Conservation (phyloP, 352 stramenopile species). For the Halophytophthora polymorphica region DNA sequence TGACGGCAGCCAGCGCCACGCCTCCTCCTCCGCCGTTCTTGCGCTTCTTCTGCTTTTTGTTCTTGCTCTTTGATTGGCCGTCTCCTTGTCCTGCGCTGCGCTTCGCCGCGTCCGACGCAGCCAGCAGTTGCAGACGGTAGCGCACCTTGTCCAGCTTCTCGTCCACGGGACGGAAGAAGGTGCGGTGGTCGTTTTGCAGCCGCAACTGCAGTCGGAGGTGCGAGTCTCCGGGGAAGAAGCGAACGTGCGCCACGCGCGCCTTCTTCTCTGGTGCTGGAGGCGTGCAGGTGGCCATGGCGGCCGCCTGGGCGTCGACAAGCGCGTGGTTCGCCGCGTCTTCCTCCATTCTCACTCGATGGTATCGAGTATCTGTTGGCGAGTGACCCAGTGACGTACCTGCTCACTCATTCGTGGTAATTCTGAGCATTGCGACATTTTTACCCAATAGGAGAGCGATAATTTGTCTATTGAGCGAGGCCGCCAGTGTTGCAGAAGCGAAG, state of each 20-base stretch:
- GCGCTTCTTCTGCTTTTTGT: constrained; percentile 18
- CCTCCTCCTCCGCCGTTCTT: constrained; percentile 6
- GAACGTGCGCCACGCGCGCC: constrained; percentile 45
- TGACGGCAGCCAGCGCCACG: constrained; percentile 28
- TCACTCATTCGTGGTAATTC: too few relatives aligned
- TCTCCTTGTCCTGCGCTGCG: not conserved
- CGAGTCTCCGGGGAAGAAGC: constrained; percentile 32
- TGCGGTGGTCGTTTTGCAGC: constrained; percentile 48
- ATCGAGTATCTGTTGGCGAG: too few relatives aligned
- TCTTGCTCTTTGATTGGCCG: constrained; percentile 15
- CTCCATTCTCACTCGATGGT: not conserved
- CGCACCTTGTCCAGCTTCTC: constrained; percentile 60
- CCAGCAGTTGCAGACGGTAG: constrained; percentile 57
- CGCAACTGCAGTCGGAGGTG: constrained; percentile 51
- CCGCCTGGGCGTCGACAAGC: not conserved
- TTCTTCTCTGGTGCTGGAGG: not conserved
- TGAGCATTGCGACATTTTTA: too few relatives aligned
- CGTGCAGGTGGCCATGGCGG: constrained; percentile 1
- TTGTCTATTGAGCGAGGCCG: too few relatives aligned
- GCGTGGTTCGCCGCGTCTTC: constrained; percentile 3
- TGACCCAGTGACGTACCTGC: too few relatives aligned
- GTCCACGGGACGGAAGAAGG: constrained; percentile 33
- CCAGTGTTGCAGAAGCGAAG: too few relatives aligned
- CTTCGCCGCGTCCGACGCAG: constrained; percentile 7
- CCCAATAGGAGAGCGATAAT: too few relatives aligned